Conservation (phyloP, 352 stramenopile genomes). For the Phytophthora niederhauseri region DNA sequence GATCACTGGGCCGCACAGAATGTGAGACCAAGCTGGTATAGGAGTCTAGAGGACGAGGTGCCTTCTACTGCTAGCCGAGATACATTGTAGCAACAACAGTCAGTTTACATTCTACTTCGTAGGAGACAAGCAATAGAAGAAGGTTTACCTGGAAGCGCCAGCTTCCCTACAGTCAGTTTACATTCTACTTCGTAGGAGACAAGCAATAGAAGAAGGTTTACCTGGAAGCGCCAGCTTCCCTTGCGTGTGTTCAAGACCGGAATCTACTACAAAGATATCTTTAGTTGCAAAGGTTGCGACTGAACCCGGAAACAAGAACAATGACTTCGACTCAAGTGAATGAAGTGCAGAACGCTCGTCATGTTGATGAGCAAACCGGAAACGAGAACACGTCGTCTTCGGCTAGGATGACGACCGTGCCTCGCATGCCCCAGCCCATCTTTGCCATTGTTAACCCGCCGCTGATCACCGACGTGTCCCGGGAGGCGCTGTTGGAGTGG, state of each 20-base stretch:
- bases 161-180: no score
- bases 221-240: no score
- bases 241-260: neutral
- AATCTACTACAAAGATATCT: slow-evolving; percentile 14
- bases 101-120: neutral
- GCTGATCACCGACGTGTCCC: slow-evolving; percentile 16
- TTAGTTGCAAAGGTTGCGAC: slow-evolving; percentile 27
- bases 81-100: neutral
- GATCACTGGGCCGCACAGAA: no score
- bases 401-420: neutral
- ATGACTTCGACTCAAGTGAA: slow-evolving; percentile 1
- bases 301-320: slow-evolving; percentile 12
- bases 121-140: neutral
- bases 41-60: neutral
- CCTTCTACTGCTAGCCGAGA: neutral
- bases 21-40: neutral
- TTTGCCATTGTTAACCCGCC: slow-evolving; percentile 15
- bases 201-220: no score
- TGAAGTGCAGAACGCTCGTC: neutral
- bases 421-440: slow-evolving; percentile 9
- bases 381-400: neutral
- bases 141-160: neutral
- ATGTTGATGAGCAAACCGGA: neutral
- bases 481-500: slow-evolving; percentile 14
- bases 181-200: no score